phyloP scores from a whole-genome alignment of 257 asterid species.

The Galeopsis tetrahit region DNA sequence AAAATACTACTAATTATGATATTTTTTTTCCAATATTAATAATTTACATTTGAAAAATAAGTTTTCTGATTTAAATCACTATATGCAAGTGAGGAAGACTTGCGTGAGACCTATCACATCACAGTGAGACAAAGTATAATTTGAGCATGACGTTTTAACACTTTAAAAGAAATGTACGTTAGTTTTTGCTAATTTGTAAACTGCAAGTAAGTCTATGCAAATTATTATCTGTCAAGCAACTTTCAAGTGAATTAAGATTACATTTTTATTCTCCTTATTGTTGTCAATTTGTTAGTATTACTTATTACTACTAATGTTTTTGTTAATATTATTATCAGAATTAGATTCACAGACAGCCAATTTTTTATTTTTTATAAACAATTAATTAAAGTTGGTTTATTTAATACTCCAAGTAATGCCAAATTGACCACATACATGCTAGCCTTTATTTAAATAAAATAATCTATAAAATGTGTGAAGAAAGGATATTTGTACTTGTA shows the following conservation, averaged over 20 bases:
- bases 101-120: too few relatives aligned
- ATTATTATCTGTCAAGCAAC: background rate
- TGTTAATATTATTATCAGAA: too few relatives aligned
- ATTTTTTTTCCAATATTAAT: too few relatives aligned
- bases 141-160: too few relatives aligned
- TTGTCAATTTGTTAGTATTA: background rate
- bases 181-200: too few relatives aligned
- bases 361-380: background rate
- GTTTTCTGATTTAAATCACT: background rate
- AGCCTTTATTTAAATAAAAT: conserved; percentile 32
- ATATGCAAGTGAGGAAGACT: background rate
- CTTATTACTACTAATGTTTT: background rate
- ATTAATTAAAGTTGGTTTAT: background rate
- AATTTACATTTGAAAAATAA: too few relatives aligned
- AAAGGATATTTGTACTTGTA: conserved; percentile 29
- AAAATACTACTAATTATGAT: too few relatives aligned
- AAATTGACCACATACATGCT: conserved; percentile 43
- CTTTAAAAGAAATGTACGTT: too few relatives aligned
- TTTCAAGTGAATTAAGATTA: background rate
- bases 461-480: conserved; percentile 17
- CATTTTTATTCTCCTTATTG: background rate
- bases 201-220: too few relatives aligned
- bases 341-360: too few relatives aligned
- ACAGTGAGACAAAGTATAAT: too few relatives aligned
- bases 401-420: conserved; percentile 48